phyloP scores from a whole-genome alignment of 139 green algal genomes.

The Closterium sp. region DNA sequence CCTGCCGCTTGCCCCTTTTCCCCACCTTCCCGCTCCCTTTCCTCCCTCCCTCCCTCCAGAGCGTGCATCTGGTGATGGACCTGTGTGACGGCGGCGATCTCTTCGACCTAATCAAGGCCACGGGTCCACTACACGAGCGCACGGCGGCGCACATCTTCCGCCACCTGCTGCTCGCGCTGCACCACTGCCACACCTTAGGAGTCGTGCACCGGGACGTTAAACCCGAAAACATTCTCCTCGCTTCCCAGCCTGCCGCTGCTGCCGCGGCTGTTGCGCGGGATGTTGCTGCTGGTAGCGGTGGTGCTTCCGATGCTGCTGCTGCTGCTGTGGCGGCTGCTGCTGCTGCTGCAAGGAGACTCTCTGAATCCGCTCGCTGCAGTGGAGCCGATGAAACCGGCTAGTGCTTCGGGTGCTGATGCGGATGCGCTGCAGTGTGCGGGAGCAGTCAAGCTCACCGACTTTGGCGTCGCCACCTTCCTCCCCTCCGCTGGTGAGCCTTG shows the following conservation, averaged over 20 bases:
- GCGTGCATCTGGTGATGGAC: background rate
- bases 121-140: background rate
- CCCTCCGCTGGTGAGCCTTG: background rate
- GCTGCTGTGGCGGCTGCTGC: background rate
- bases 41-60: background rate
- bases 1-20: background rate
- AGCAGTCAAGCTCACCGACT: background rate
- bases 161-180: background rate
- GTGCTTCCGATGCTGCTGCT: background rate
- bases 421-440: background rate
- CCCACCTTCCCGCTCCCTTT: too few relatives aligned
- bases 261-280: background rate
- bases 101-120: background rate
- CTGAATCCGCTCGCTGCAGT: background rate
- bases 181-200: background rate
- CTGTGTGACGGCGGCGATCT: background rate
- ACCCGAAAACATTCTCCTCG: background rate
- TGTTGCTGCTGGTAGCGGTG: background rate
- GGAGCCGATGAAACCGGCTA: background rate
- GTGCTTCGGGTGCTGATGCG: too few relatives aligned
- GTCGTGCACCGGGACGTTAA: background rate
- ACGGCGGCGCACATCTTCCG: background rate
- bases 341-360: background rate
- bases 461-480: background rate
- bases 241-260: background rate